Conservation (phyloP, 768 basidiomycete species). For the Candolleomyces efflorescens region DNA sequence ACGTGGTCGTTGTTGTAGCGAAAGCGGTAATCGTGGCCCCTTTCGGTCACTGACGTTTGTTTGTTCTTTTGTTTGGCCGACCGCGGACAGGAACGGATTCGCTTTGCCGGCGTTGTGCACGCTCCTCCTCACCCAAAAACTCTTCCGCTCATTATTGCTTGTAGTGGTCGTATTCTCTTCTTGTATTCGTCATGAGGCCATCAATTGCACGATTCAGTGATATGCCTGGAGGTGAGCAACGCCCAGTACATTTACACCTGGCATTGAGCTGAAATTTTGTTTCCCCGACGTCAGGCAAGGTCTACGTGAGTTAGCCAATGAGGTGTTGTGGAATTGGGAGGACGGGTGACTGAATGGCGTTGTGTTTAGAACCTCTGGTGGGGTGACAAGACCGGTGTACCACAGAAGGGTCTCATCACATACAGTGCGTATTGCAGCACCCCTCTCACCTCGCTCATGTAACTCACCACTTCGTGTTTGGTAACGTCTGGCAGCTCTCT, state of each 20-base stretch:
- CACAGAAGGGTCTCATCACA: conserved; percentile 68
- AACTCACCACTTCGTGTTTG: conserved; percentile 2
- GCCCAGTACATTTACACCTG: background rate
- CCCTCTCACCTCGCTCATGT: background rate
- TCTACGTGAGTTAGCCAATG: conserved; percentile 58
- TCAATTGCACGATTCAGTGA: conserved; percentile 57
- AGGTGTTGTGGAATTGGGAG: background rate
- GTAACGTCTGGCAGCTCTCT: conserved; percentile 51
- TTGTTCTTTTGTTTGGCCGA: conserved; percentile 24
- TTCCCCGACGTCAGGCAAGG: conserved; percentile 50
- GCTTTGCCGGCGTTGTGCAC: conserved; percentile 5
- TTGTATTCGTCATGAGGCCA: conserved; percentile 51
- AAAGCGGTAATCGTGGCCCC: background rate
- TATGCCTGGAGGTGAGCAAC: conserved; percentile 78
- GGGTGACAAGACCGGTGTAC: conserved; percentile 67
- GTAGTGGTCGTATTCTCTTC: conserved; percentile 12
- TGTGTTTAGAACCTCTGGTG: conserved; percentile 76
- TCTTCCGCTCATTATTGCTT: conserved; percentile 12
- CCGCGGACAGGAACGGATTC: conserved; percentile 32
- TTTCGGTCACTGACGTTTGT: conserved; percentile 15
- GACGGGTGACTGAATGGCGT: background rate
- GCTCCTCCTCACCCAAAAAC: conserved; percentile 4
- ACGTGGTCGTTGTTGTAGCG: conserved; percentile 4
- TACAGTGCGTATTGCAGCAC: conserved; percentile 62
- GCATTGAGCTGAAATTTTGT: conserved; percentile 1